Percentiles rank a stretch among this genome's conserved stretches.
These are phyloP conservation scores for Glaciozyma martinii DNA, from an alignment of 768 basidiomycete genomes.

Conservation along the genomic window DNA sequence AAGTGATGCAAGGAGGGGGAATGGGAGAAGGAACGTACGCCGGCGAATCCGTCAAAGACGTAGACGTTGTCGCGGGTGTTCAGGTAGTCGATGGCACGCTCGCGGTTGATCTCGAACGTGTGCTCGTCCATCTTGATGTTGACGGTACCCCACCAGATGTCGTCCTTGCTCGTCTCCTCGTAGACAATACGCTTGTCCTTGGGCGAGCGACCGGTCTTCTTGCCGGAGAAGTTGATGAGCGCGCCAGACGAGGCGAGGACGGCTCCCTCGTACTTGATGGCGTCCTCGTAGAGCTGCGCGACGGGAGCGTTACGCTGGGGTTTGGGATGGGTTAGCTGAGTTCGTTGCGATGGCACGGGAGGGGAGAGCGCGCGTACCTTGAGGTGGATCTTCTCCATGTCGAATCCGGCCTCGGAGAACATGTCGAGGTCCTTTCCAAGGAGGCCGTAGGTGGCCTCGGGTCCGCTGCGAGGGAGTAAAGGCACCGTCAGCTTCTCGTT, in stretches of 20 bases:
- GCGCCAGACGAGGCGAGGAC: conserved; percentile 94
- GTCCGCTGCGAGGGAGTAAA: neutral
- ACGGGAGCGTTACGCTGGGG: conserved; percentile 72
- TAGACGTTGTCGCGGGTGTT: conserved; percentile 93
- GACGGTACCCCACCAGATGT: conserved; percentile 97
- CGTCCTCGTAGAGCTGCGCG: conserved; percentile 59
- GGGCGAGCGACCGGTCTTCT: conserved; percentile 95
- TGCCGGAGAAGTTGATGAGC: conserved; percentile 98
- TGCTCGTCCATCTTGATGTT: conserved; percentile 78
- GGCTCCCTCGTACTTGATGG: conserved; percentile 95
- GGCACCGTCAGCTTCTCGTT: neutral
- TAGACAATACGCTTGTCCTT: conserved; percentile 99
- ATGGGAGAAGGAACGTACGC: conserved; percentile 7
- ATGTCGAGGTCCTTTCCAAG: conserved; percentile 66
- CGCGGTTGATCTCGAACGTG: conserved; percentile 64
- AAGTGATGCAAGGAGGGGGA: neutral
- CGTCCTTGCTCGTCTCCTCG: conserved; percentile 90
- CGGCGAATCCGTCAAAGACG: conserved; percentile 31
- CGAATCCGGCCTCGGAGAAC: conserved; percentile 98
- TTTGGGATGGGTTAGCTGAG: neutral
- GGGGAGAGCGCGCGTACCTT: conserved; percentile 40
- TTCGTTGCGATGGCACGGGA: neutral
- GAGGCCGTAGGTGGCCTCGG: conserved; percentile 22
- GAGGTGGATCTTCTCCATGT: conserved; percentile 94
- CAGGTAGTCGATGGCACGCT: conserved; percentile 88